Conservation (phyloP, 441 rosid species). For the Croton laevigatus region DNA sequence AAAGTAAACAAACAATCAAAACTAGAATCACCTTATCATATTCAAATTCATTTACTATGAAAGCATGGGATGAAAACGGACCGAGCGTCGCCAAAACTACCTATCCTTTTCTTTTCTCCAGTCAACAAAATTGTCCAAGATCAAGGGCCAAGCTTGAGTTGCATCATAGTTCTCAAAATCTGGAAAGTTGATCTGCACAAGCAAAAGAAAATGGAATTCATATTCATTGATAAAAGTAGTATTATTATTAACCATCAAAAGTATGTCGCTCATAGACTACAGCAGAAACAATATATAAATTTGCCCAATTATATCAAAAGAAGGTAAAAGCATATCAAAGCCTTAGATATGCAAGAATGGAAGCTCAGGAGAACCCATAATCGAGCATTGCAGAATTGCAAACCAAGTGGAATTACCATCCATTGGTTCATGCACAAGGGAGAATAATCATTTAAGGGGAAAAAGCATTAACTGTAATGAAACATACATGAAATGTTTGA, state of each 20-base stretch:
- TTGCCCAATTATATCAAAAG: too few relatives aligned
- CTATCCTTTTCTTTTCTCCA: conserved; percentile 45
- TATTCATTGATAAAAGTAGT: too few relatives aligned
- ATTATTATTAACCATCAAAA: too few relatives aligned
- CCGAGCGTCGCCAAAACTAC: conserved; percentile 14
- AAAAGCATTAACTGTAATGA: background rate
- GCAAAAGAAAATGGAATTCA: background rate
- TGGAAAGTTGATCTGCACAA: conserved; percentile 45
- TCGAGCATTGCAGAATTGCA: background rate
- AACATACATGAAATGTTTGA: background rate
- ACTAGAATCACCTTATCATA: conserved; percentile 7
- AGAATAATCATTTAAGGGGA: background rate
- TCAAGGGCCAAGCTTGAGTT: conserved; percentile 51
- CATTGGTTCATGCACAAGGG: background rate
- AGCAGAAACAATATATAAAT: too few relatives aligned
- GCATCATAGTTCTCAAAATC: conserved; percentile 46
- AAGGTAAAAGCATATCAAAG: background rate
- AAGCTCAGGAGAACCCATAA: background rate
- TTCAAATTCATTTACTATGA: background rate
- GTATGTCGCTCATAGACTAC: too few relatives aligned
- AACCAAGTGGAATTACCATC: background rate
- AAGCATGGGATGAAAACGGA: background rate
- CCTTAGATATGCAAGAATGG: background rate
- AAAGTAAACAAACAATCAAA: background rate
- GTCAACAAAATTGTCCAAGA: conserved; percentile 50